Evolutionary conservation across 129 eudicot species (phyloP).

Genomic region (Apium graveolens): DNA sequence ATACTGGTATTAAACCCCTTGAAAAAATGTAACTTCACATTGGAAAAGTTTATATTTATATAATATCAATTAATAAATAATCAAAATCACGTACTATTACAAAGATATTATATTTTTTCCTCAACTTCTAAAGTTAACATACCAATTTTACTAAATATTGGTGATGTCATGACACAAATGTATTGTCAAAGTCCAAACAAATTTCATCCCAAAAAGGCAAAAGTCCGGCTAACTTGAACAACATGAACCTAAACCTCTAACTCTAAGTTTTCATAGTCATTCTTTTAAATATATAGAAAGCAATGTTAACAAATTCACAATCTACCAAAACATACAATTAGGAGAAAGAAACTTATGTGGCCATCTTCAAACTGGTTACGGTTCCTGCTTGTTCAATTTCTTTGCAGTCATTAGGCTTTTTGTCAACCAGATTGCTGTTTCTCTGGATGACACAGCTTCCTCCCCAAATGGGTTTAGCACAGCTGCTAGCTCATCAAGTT

Average conservation of each 20-base stretch:
- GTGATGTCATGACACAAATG: too few relatives aligned
- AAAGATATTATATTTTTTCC: too few relatives aligned
- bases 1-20: too few relatives aligned
- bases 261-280: background rate
- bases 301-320: background rate
- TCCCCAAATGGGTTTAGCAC: slow-evolving; percentile 92
- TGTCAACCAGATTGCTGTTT: slow-evolving; percentile 97
- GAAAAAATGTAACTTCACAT: too few relatives aligned
- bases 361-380: slow-evolving; percentile 15
- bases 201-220: too few relatives aligned
- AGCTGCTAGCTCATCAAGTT: slow-evolving; percentile 79
- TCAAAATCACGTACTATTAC: too few relatives aligned
- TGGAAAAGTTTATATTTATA: too few relatives aligned
- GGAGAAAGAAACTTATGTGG: background rate
- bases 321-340: slow-evolving; percentile 4
- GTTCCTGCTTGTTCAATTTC: slow-evolving; percentile 37
- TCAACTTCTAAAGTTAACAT: too few relatives aligned
- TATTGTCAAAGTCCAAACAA: too few relatives aligned
- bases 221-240: background rate
- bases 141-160: too few relatives aligned
- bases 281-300: background rate
- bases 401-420: slow-evolving; percentile 73
- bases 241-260: background rate
- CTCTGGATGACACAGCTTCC: slow-evolving; percentile 83
- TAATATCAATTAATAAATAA: too few relatives aligned